phyloP scores from a whole-genome alignment of 179 eudicot genomes.

The Actinidia arguta region DNA sequence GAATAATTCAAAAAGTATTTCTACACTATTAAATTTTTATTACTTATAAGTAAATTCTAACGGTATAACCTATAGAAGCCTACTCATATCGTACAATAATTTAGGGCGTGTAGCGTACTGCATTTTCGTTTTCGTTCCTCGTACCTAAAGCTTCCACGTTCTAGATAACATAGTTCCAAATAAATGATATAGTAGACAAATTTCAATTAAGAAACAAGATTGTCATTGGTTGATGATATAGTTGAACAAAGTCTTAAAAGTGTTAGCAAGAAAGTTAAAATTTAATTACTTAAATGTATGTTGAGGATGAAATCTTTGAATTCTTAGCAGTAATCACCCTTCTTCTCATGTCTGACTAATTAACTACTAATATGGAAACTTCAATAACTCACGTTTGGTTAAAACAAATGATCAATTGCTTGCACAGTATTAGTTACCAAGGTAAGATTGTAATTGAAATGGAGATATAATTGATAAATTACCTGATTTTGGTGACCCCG shows the following conservation, averaged over 20 bases:
- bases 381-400: not conserved
- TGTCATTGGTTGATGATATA: not conserved
- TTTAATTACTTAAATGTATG: not conserved
- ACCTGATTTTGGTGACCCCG: conserved; percentile 36
- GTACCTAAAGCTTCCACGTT: no score
- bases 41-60: no score
- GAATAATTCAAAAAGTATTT: no score
- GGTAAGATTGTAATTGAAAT: not conserved
- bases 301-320: not conserved
- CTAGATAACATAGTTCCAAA: no score
- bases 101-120: no score
- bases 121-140: no score
- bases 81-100: no score
- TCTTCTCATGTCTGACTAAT: not conserved
- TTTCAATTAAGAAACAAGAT: not conserved
- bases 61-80: no score
- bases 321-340: not conserved
- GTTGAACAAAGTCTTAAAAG: not conserved
- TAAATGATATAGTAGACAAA: not conserved
- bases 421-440: not conserved
- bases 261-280: not conserved
- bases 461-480: not conserved
- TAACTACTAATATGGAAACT: not conserved
- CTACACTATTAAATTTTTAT: no score
- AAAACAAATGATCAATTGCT: not conserved